Percentiles rank a stretch among this genome's conserved stretches.
phyloP scores from a whole-genome alignment of 495 filamentous ascomycete genomes.

The Trichoderma gamsii region DNA sequence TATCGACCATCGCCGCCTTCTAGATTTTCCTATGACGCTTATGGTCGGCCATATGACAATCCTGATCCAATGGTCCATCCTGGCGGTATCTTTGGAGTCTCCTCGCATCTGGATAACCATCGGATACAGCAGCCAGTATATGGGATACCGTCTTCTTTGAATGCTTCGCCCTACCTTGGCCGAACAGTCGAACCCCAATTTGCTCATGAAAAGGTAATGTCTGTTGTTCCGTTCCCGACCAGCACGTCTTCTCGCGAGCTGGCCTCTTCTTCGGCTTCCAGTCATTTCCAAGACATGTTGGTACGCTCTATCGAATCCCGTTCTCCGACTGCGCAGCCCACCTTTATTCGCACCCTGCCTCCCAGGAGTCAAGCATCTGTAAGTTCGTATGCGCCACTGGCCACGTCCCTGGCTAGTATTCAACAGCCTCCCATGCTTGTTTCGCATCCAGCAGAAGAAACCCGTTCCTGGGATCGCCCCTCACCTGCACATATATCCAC shows the following conservation, averaged over 20 bases:
- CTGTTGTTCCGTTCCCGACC: not conserved
- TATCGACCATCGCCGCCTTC: not conserved
- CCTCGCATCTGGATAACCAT: not conserved
- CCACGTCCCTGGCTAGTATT: not conserved
- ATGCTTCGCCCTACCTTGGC: not conserved
- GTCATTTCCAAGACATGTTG: conserved; percentile 14
- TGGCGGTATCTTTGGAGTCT: not conserved
- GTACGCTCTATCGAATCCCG: conserved; percentile 14
- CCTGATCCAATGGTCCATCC: not conserved
- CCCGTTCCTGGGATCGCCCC: not conserved
- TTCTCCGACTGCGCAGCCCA: conserved; percentile 1
- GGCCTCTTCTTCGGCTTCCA: not conserved
- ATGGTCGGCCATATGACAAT: not conserved
- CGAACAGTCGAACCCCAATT: not conserved
- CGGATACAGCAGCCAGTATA: not conserved
- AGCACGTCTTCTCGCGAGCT: conserved; percentile 2
- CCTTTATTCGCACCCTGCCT: conserved; percentile 4
- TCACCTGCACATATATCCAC: not conserved
- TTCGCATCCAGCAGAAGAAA: not conserved
- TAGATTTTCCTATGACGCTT: not conserved
- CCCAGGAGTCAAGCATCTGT: conserved; percentile 6
- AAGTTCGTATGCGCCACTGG: conserved; percentile 1
- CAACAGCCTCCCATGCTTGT: not conserved
- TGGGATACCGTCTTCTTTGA: not conserved
- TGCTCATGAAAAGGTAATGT: conserved; percentile 13